These are phyloP conservation scores for Rhizophagus clarus DNA, from an alignment of 192 early-diverging fungal genomes.

Conservation along the genomic window DNA sequence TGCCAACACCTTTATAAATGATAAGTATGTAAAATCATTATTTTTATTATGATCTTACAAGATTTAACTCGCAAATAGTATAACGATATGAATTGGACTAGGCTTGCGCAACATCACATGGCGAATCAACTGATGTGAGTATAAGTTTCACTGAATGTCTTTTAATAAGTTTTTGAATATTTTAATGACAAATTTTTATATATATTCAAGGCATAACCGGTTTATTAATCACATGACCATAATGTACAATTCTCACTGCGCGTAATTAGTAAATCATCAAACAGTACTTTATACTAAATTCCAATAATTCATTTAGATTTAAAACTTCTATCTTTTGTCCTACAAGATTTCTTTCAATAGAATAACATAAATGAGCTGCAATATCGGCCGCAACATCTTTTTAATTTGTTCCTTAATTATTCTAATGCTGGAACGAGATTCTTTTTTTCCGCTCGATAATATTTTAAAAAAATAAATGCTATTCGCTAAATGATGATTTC, in stretches of 20 bases:
- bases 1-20: neutral
- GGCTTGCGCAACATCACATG: conserved; percentile 83
- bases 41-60: neutral
- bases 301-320: too few species aligned
- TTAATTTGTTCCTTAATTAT: conserved; percentile 91
- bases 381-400: conserved; percentile 94
- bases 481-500: conserved; percentile 51
- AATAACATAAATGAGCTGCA: too few species aligned
- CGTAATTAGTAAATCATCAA: too few species aligned
- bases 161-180: neutral
- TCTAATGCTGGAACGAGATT: conserved; percentile 74
- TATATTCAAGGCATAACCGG: neutral
- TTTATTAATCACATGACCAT: too few species aligned
- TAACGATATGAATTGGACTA: conserved; percentile 73
- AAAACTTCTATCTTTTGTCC: conserved; percentile 76
- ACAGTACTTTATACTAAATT: too few species aligned
- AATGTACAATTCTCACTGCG: conserved; percentile 52
- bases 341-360: conserved; percentile 70
- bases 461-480: conserved; percentile 73
- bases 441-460: conserved; percentile 68
- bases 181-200: neutral
- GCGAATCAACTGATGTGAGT: conserved; percentile 86
- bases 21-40: neutral
- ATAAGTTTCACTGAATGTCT: conserved; percentile 72
- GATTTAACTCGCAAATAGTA: conserved; percentile 68